A percentile compares a stretch with the other conserved stretches of the same genome.
These are phyloP conservation scores for Allium cepa DNA, from an alignment of 106 monocot genomes.

Conservation along the genomic window DNA sequence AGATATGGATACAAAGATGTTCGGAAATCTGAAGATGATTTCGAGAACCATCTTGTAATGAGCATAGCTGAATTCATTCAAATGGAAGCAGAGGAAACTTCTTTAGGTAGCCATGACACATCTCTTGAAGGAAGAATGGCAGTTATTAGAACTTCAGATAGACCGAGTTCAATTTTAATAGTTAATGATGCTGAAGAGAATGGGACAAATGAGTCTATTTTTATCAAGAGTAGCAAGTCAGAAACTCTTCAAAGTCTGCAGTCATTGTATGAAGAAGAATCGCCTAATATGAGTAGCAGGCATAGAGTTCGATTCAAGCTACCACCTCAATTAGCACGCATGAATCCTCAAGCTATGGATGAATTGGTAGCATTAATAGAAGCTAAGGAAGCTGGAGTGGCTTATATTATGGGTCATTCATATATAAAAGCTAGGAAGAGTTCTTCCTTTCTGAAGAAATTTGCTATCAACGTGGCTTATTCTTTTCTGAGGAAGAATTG, in stretches of 20 bases:
- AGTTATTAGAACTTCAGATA: slow-evolving; percentile 34
- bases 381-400: slow-evolving; percentile 54
- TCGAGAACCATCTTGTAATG: slow-evolving; percentile 62
- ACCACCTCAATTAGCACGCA: slow-evolving; percentile 4
- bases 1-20: slow-evolving; percentile 84
- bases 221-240: slow-evolving; percentile 40
- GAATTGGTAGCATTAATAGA: slow-evolving; percentile 28
- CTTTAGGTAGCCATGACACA: slow-evolving; percentile 36
- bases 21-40: slow-evolving; percentile 46
- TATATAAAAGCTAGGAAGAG: slow-evolving; percentile 46
- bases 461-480: slow-evolving; percentile 53
- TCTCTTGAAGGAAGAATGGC: slow-evolving; percentile 77
- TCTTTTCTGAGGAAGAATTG: slow-evolving; percentile 91
- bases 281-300: slow-evolving; percentile 14
- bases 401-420: slow-evolving; percentile 62
- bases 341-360: slow-evolving; percentile 25
- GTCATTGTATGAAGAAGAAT: slow-evolving; percentile 36
- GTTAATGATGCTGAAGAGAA: slow-evolving; percentile 27
- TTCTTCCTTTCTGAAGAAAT: slow-evolving; percentile 41
- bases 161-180: slow-evolving; percentile 23
- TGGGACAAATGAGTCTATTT: background rate
- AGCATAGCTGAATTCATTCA: slow-evolving; percentile 85
- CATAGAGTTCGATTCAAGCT: slow-evolving; percentile 27
- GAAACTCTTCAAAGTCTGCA: slow-evolving; percentile 46
- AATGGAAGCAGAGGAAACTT: slow-evolving; percentile 60